These are phyloP conservation scores for Gossypium arboreum DNA, from an alignment of 345 rosid species.

Conservation along the genomic window DNA sequence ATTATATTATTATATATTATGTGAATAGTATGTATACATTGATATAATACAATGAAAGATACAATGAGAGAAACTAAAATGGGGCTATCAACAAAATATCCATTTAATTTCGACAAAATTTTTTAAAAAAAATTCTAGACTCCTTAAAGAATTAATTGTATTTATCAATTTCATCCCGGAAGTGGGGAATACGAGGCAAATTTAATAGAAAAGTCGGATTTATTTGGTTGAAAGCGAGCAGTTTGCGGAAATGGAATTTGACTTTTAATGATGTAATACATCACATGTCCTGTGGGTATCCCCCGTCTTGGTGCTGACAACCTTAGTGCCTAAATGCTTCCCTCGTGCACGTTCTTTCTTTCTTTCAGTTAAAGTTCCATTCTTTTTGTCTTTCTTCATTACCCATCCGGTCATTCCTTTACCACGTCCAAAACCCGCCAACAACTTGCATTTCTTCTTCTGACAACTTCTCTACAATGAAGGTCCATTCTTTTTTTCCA, in stretches of 20 bases:
- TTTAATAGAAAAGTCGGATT: background rate
- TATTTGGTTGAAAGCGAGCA: background rate
- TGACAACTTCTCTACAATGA: slow-evolving; percentile 27
- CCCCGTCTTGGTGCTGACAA: slow-evolving; percentile 9
- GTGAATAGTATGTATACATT: too few relatives aligned
- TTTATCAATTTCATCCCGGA: too few relatives aligned
- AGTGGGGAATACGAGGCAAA: too few relatives aligned
- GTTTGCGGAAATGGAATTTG: background rate
- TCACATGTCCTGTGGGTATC: background rate
- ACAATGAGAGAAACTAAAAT: too few relatives aligned
- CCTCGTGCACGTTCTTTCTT: background rate
- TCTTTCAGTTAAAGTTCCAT: slow-evolving; percentile 5
- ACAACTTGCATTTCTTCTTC: background rate
- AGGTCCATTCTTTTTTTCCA: slow-evolving; percentile 26
- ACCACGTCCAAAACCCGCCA: background rate
- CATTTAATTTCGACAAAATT: too few relatives aligned
- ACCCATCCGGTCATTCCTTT: background rate
- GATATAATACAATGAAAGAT: too few relatives aligned
- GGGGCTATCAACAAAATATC: too few relatives aligned
- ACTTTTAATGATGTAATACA: background rate
- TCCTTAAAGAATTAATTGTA: too few relatives aligned
- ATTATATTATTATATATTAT: too few relatives aligned
- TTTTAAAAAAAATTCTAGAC: too few relatives aligned
- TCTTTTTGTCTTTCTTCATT: background rate
- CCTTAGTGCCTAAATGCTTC: background rate